These are phyloP conservation scores for Penicillium hordei DNA, from an alignment of 2,329 filamentous ascomycete genomes.

Conservation along the genomic window DNA sequence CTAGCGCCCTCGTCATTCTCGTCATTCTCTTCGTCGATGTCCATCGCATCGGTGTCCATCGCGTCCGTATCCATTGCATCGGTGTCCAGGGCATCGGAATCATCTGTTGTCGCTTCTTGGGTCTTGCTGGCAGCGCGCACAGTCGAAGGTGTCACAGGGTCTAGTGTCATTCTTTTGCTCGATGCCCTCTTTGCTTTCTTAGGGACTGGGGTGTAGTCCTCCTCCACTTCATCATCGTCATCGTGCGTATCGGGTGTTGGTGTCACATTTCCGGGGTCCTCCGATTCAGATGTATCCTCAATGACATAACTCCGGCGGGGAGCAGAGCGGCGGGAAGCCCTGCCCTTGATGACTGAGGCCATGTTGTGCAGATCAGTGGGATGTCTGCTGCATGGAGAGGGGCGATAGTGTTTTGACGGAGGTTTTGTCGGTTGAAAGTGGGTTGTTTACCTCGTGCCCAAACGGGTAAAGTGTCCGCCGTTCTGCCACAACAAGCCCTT, in stretches of 20 bases:
- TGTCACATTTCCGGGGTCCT: slow-evolving; percentile 54
- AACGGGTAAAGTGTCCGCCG: slow-evolving; percentile 33
- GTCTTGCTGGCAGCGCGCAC: slow-evolving; percentile 32
- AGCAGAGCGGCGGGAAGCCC: slow-evolving; percentile 61
- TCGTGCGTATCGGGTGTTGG: slow-evolving; percentile 44
- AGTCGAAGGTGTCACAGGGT: slow-evolving; percentile 48
- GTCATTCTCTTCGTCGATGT: slow-evolving; percentile 30
- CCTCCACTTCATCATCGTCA: slow-evolving; percentile 61
- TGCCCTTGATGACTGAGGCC: slow-evolving; percentile 45
- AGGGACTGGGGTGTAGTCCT: slow-evolving; percentile 77
- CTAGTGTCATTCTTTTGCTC: slow-evolving; percentile 54
- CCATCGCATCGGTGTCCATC: slow-evolving; percentile 50
- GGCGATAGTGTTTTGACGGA: slow-evolving; percentile 9
- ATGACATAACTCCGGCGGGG: slow-evolving; percentile 71
- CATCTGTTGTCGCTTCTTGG: slow-evolving; percentile 49
- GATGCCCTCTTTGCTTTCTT: slow-evolving; percentile 59
- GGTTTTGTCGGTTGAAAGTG: slow-evolving; percentile 29
- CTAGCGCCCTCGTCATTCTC: slow-evolving; percentile 30
- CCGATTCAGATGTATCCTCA: slow-evolving; percentile 76
- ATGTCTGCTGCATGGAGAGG: slow-evolving; percentile 28
- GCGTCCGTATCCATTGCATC: slow-evolving; percentile 54
- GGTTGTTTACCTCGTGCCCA: slow-evolving; percentile 42
- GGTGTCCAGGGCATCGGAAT: slow-evolving; percentile 61
- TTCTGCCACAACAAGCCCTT: slow-evolving; percentile 36
- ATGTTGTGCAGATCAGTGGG: slow-evolving; percentile 29